These are phyloP conservation scores for Carex sylvatica DNA, from an alignment of 202 grass and related monocot species.

Conservation along the genomic window DNA sequence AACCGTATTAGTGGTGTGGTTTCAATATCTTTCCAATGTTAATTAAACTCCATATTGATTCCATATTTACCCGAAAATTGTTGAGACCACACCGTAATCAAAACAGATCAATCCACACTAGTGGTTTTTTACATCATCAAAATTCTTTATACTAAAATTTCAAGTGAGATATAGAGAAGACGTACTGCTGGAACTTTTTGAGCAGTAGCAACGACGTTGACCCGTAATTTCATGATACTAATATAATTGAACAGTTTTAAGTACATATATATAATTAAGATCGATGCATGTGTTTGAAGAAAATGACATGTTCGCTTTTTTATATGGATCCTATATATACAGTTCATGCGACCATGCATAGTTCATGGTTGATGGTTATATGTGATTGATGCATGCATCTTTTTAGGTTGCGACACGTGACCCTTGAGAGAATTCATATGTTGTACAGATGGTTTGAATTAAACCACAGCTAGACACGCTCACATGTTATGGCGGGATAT, in stretches of 20 bases:
- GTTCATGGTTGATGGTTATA: not conserved
- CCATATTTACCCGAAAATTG: no score
- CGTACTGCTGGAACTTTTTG: not conserved
- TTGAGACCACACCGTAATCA: no score
- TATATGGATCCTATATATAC: not conserved
- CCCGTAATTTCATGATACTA: not conserved
- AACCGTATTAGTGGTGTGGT: no score
- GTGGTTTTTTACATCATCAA: not conserved
- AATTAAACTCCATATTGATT: no score
- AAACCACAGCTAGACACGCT: not conserved
- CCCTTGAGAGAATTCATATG: not conserved
- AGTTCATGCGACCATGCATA: not conserved
- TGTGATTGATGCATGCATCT: not conserved
- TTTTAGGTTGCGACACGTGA: constrained; percentile 2
- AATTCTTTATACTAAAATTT: not conserved
- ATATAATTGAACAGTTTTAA: not conserved
- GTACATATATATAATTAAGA: not conserved
- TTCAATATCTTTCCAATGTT: no score
- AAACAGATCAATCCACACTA: no score
- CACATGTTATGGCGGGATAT: not conserved
- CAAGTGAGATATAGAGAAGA: not conserved
- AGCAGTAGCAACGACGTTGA: not conserved
- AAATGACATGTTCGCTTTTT: not conserved
- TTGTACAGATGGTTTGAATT: not conserved
- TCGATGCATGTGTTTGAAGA: not conserved